These are phyloP conservation scores for Solanum habrochaites DNA, from an alignment of 257 asterid species.

Conservation along the genomic window DNA sequence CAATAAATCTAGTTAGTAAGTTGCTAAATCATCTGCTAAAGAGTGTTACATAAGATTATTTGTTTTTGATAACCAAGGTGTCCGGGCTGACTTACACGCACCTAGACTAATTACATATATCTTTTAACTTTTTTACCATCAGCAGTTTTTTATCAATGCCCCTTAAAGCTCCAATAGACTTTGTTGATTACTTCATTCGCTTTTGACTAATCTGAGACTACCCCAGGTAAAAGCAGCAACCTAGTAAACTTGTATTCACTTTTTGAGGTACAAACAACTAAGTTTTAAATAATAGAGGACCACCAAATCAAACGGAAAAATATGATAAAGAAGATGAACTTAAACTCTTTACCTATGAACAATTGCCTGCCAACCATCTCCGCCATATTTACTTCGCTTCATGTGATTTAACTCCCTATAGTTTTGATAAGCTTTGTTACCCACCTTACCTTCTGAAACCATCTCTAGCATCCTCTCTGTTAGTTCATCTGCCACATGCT, in stretches of 20 bases:
- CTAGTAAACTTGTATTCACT: not conserved
- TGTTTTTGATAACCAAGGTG: not conserved
- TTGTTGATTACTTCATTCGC: not conserved
- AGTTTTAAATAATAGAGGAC: not conserved
- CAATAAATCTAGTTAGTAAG: not conserved
- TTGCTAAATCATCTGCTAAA: not conserved
- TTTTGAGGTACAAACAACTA: not conserved
- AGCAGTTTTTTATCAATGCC: not conserved
- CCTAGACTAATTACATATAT: not conserved
- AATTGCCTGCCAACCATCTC: slow-evolving; percentile 57
- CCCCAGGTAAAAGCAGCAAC: not conserved
- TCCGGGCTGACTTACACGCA: not conserved
- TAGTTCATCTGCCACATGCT: slow-evolving; percentile 65
- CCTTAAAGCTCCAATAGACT: not conserved
- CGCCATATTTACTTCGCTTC: slow-evolving; percentile 21
- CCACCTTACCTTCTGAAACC: slow-evolving; percentile 37
- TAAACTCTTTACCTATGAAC: slow-evolving; percentile 47
- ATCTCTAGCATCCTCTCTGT: slow-evolving; percentile 59
- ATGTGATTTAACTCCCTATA: slow-evolving; percentile 11
- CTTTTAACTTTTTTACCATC: not conserved
- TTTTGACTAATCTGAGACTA: not conserved
- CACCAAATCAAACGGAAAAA: not conserved
- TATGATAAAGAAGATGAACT: not conserved
- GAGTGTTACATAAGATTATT: not conserved
- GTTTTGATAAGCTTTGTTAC: slow-evolving; percentile 21